Percentiles rank a stretch among this genome's conserved stretches.
These are phyloP conservation scores for Penicillium sp. DNA, from an alignment of 2,329 filamentous ascomycete species.

Conservation along the genomic window DNA sequence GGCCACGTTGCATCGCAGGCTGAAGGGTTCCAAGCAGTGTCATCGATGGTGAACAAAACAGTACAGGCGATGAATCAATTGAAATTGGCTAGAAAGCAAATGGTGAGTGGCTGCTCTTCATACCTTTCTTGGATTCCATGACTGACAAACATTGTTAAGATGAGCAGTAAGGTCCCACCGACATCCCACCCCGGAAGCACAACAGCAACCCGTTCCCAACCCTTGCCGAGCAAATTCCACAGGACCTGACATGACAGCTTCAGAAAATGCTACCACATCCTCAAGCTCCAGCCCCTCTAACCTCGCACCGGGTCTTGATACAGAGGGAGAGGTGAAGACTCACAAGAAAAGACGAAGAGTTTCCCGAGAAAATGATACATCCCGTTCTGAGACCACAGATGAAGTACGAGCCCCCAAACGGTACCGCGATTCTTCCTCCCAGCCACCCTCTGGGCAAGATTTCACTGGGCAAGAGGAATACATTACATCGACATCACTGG, in stretches of 20 bases:
- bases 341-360: conserved; percentile 13
- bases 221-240: neutral
- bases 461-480: conserved; percentile 25
- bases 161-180: conserved; percentile 18
- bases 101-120: conserved; percentile 30
- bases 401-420: conserved; percentile 16
- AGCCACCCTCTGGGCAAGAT: conserved; percentile 17
- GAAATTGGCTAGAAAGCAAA: conserved; percentile 34
- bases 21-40: conserved; percentile 33
- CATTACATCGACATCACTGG: conserved; percentile 28
- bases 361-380: neutral
- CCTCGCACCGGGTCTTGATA: conserved; percentile 8
- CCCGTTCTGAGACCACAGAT: neutral
- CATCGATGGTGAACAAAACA: conserved; percentile 41
- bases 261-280: conserved; percentile 3
- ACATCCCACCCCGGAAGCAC: neutral
- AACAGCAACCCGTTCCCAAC: neutral
- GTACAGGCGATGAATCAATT: conserved; percentile 40
- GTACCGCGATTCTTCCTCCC: conserved; percentile 9
- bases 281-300: conserved; percentile 1
- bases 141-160: conserved; percentile 13
- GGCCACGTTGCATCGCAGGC: conserved; percentile 28
- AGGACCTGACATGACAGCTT: neutral
- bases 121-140: neutral
- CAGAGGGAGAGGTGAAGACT: conserved; percentile 11